A percentile compares a stretch with the other conserved stretches of the same genome.
phyloP scores from a whole-genome alignment of 2,329 filamentous ascomycete genomes.

The Diaporthe aspalathi region DNA sequence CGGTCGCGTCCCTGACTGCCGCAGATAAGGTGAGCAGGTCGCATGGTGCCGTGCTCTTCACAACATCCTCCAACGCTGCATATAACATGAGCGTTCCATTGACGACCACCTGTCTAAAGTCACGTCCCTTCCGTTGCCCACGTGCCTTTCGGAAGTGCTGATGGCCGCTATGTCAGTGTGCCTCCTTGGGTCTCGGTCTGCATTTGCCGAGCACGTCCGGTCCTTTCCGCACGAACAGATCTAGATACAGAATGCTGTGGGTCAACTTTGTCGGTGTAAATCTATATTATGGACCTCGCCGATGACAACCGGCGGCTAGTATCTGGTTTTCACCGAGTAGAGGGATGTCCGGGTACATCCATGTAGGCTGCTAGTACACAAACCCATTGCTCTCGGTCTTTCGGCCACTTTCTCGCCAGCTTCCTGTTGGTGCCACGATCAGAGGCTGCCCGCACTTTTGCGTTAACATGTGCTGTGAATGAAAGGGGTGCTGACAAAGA shows the following conservation, averaged over 20 bases:
- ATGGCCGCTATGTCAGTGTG: background rate
- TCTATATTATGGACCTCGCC: background rate
- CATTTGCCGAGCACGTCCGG: background rate
- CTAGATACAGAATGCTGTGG: background rate
- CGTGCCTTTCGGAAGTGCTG: background rate
- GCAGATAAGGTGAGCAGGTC: too few species aligned
- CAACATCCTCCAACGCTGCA: background rate
- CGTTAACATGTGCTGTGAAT: background rate
- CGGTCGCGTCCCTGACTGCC: background rate
- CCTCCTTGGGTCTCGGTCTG: background rate
- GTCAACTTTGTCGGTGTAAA: slow-evolving; percentile 4
- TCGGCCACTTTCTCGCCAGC: background rate
- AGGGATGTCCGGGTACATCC: background rate
- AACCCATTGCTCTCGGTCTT: background rate
- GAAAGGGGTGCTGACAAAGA: background rate
- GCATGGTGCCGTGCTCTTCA: too few species aligned
- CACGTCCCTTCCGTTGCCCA: background rate
- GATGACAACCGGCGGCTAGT: background rate
- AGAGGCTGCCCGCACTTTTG: too few species aligned
- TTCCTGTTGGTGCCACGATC: background rate
- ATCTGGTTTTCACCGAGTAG: background rate
- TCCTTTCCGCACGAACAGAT: background rate
- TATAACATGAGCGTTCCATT: background rate
- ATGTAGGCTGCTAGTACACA: background rate
- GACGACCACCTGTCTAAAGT: background rate